Conservation (phyloP, 257 asterid species). For the Lavandula angustifolia region DNA sequence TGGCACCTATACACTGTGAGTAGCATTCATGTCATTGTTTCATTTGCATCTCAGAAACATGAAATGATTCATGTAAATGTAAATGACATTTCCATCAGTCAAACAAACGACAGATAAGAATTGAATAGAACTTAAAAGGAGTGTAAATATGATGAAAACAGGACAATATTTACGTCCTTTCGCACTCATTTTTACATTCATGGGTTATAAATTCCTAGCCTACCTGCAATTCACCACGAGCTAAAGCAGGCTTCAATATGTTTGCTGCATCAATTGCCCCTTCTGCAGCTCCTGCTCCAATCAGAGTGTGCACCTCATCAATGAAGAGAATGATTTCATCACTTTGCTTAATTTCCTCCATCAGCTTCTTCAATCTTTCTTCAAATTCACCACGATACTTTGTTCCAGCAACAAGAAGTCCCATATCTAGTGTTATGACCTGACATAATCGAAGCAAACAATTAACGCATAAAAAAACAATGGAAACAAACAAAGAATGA, state of each 20-base stretch:
- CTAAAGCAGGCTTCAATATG: slow-evolving; percentile 86
- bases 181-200: neutral
- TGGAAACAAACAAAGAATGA: slow-evolving; percentile 7
- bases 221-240: slow-evolving; percentile 94
- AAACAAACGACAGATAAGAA: neutral
- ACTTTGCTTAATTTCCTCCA: slow-evolving; percentile 88
- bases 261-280: slow-evolving; percentile 95
- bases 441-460: slow-evolving; percentile 29
- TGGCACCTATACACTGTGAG: slow-evolving; percentile 86
- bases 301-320: slow-evolving; percentile 91
- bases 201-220: slow-evolving; percentile 21
- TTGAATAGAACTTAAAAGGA: neutral
- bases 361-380: slow-evolving; percentile 79
- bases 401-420: slow-evolving; percentile 90
- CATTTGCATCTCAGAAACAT: neutral
- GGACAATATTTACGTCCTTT: neutral
- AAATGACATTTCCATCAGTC: neutral
- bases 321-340: slow-evolving; percentile 84
- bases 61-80: neutral
- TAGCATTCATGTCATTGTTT: slow-evolving; percentile 7
- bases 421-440: slow-evolving; percentile 92
- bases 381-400: slow-evolving; percentile 96
- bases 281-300: slow-evolving; percentile 95
- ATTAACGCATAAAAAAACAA: neutral
- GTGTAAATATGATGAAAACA: neutral